Conservation (phyloP, 768 basidiomycete genomes). For the Paxillus rubicundulus region DNA sequence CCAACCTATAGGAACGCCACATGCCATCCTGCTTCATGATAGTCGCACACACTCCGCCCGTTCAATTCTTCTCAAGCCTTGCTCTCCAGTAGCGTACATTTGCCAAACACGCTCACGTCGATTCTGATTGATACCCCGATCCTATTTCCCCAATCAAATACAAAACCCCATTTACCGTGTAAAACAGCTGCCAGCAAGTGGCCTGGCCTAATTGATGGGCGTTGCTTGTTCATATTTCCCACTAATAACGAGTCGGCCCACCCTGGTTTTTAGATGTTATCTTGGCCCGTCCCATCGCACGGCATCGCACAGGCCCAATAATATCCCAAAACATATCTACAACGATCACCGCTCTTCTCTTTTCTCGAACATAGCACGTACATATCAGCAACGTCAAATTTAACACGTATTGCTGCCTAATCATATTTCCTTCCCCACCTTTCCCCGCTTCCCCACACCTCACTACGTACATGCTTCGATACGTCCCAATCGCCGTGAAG, state of each 20-base stretch:
- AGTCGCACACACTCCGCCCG: not conserved
- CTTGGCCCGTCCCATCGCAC: constrained; percentile 5
- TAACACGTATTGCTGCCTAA: constrained; percentile 3
- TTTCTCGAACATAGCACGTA: constrained; percentile 4
- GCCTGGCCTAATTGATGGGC: not conserved
- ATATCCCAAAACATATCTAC: not conserved
- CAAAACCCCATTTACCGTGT: not conserved
- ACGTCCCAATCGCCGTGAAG: not conserved
- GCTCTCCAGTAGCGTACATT: not conserved
- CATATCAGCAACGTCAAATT: constrained; percentile 5
- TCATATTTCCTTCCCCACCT: constrained; percentile 12
- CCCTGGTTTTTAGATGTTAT: not conserved
- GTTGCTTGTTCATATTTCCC: not conserved
- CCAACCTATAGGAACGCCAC: not conserved
- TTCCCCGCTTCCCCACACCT: constrained; percentile 28
- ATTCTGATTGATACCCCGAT: not conserved
- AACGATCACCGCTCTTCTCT: not conserved
- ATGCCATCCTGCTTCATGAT: not conserved
- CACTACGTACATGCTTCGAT: constrained; percentile 2
- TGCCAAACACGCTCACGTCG: not conserved
- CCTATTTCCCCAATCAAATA: constrained; percentile 10
- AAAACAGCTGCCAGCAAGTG: not conserved
- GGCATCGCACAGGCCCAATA: not conserved
- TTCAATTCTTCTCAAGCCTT: constrained; percentile 7
- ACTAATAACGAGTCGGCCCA: not conserved